Percentiles rank a stretch among this genome's conserved stretches.
Conservation (phyloP, 73 alveolate species). For the Paramecium sexaurelia region DNA sequence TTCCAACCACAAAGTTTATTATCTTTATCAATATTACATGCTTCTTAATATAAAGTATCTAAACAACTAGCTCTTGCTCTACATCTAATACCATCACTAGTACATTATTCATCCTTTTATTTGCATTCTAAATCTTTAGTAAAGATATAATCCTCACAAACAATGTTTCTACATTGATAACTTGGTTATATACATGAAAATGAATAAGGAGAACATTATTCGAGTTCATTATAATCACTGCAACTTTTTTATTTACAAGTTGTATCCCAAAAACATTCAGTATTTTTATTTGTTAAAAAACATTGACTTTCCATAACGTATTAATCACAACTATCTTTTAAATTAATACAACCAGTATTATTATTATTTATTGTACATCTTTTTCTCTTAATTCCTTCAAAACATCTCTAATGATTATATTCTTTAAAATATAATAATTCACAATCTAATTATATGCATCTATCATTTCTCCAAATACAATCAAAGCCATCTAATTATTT, state of each 20-base stretch:
- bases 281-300: not conserved
- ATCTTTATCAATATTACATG: not conserved
- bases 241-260: not conserved
- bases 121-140: not conserved
- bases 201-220: not conserved
- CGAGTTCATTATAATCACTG: not conserved
- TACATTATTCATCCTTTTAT: not conserved
- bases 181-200: not conserved
- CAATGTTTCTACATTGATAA: not conserved
- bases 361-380: not conserved
- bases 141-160: not conserved
- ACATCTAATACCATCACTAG: not conserved
- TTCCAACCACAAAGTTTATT: slow-evolving; percentile 8
- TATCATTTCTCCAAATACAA: not conserved
- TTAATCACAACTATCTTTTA: not conserved
- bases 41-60: not conserved
- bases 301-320: not conserved
- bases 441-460: not conserved
- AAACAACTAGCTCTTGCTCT: not conserved
- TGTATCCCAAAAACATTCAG: not conserved
- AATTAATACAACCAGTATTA: not conserved
- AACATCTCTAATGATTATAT: not conserved
- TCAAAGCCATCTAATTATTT: not conserved
- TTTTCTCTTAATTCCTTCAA: not conserved
- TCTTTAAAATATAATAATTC: not conserved